Evolutionary conservation across 768 basidiomycete genomes (phyloP).

Genomic region (Clavulina sp.): DNA sequence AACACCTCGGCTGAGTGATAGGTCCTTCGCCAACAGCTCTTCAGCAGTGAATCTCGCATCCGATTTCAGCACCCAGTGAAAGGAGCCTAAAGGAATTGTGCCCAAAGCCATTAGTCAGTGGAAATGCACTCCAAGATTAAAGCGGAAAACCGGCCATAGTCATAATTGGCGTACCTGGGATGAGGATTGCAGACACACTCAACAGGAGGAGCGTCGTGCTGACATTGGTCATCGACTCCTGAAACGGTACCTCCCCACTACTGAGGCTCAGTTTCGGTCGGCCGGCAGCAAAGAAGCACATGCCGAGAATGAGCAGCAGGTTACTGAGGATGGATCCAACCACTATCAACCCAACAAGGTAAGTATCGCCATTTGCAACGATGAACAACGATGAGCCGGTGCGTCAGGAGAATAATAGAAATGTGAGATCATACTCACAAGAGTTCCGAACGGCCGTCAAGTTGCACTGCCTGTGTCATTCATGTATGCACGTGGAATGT

Average conservation of each 20-base stretch:
- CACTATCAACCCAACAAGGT: conserved; percentile 26
- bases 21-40: too few species aligned
- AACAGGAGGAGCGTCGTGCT: conserved; percentile 61
- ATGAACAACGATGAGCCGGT: not conserved
- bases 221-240: conserved; percentile 51
- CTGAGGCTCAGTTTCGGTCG: too few species aligned
- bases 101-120: not conserved
- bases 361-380: not conserved
- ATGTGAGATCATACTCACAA: not conserved
- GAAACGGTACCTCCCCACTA: conserved; percentile 68
- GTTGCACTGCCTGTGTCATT: not conserved
- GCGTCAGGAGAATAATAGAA: not conserved
- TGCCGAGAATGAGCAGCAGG: conserved; percentile 53
- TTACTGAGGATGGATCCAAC: conserved; percentile 74
- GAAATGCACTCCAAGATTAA: not conserved
- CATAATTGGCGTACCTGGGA: conserved; percentile 30
- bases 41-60: too few species aligned
- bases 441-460: not conserved
- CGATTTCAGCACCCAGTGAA: too few species aligned
- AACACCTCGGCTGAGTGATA: not conserved
- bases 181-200: conserved; percentile 60
- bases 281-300: conserved; percentile 84
- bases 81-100: too few species aligned
- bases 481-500: not conserved
- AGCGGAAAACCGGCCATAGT: not conserved